Percentiles rank a stretch among this genome's conserved stretches.
These are phyloP conservation scores for Chlorella sp. DNA, from an alignment of 139 green algal genomes.

Conservation along the genomic window DNA sequence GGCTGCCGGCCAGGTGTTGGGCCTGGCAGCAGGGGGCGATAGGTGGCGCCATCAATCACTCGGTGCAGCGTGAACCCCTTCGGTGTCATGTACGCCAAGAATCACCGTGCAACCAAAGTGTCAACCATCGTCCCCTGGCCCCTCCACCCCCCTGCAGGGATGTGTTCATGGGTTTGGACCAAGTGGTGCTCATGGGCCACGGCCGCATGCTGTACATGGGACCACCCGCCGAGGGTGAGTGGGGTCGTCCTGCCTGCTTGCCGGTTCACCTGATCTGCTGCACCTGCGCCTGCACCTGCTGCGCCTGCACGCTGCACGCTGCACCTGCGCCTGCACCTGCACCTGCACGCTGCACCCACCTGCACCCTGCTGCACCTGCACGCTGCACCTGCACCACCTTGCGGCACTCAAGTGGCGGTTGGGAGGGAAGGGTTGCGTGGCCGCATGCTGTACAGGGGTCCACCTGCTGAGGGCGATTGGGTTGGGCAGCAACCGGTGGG, in stretches of 20 bases:
- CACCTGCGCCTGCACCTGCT: neutral
- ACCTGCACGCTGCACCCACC: too few species aligned
- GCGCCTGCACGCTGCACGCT: neutral
- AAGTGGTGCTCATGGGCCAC: conserved; percentile 71
- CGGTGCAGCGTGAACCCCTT: too few species aligned
- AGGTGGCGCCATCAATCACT: too few species aligned
- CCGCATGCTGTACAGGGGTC: conserved; percentile 63
- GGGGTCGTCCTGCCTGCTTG: too few species aligned
- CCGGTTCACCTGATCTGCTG: neutral
- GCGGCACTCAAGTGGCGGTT: neutral
- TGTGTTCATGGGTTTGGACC: conserved; percentile 73
- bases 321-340: neutral
- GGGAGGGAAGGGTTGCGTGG: conserved; percentile 71
- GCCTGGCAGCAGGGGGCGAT: too few species aligned
- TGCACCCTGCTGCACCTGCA: too few species aligned
- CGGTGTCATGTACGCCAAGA: too few species aligned
- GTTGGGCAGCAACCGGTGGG: too few species aligned
- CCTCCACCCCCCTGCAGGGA: conserved; percentile 9
- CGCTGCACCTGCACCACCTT: neutral
- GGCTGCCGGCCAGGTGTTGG: too few species aligned
- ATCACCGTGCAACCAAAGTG: too few species aligned
- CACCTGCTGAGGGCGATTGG: conserved; percentile 17
- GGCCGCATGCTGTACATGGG: conserved; percentile 72
- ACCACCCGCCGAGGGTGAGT: conserved; percentile 22
- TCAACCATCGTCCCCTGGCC: neutral